These are phyloP conservation scores for Canavalia gladiata DNA, from an alignment of 306 rosid genomes.

Conservation along the genomic window DNA sequence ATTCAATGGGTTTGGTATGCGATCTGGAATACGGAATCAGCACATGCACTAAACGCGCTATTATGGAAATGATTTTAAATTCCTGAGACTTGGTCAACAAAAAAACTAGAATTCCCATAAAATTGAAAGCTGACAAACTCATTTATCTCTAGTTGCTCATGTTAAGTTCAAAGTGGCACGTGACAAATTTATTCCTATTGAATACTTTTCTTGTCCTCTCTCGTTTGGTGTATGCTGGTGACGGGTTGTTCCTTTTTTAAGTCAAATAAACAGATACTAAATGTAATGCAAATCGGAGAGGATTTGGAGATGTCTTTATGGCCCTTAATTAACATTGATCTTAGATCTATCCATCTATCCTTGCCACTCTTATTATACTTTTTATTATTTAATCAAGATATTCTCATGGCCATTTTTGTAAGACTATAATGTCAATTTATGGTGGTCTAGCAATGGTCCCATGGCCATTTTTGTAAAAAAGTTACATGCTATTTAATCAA, in stretches of 20 bases:
- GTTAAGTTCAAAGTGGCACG: slow-evolving; percentile 38
- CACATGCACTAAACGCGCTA: slow-evolving; percentile 46
- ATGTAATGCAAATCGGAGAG: neutral
- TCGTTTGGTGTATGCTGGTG: slow-evolving; percentile 16
- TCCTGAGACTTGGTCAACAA: slow-evolving; percentile 7
- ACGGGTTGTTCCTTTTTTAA: slow-evolving; percentile 15
- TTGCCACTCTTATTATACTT: neutral
- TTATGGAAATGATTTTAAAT: neutral
- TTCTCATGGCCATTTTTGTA: no score
- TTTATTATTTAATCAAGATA: neutral
- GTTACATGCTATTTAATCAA: no score
- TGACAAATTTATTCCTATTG: slow-evolving; percentile 37
- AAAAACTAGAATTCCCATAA: neutral
- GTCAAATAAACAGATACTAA: slow-evolving; percentile 16
- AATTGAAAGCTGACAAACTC: slow-evolving; percentile 3
- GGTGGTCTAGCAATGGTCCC: no score
- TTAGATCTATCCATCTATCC: neutral
- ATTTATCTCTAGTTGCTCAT: slow-evolving; percentile 27
- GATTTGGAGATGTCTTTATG: neutral
- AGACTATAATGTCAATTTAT: no score
- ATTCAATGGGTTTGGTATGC: slow-evolving; percentile 38
- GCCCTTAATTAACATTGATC: neutral
- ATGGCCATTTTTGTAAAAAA: no score
- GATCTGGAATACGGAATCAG: slow-evolving; percentile 38
- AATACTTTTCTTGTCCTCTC: slow-evolving; percentile 8